Percentiles rank a stretch among this genome's conserved stretches.
Conservation (phyloP, 192 early-diverging fungal species). For the Coemansia sp. region DNA sequence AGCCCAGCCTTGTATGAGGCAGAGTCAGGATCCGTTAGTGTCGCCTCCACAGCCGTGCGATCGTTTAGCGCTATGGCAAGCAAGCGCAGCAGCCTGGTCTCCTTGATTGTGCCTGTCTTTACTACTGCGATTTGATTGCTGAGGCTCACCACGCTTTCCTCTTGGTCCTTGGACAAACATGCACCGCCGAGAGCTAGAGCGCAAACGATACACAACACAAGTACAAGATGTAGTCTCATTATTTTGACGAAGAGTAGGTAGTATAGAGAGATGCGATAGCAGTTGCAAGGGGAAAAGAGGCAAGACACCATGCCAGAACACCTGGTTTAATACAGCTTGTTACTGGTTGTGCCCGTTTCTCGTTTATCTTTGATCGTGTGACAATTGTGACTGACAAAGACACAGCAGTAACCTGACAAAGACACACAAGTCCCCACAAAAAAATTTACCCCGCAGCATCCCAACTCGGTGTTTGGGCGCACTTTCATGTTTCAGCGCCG, state of each 20-base stretch:
- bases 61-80: conserved; percentile 36
- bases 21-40: conserved; percentile 38
- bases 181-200: neutral
- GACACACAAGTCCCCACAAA: neutral
- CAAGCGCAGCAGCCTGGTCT: conserved; percentile 24
- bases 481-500: neutral
- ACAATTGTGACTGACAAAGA: conserved; percentile 1
- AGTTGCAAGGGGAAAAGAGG: neutral
- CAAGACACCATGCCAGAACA: neutral
- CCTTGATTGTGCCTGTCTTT: conserved; percentile 15
- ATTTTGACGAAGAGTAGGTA: too few species aligned
- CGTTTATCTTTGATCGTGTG: neutral
- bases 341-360: neutral
- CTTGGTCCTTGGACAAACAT: conserved; percentile 22
- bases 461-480: too few species aligned
- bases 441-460: neutral
- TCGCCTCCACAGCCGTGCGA: conserved; percentile 38
- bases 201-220: neutral
- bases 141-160: conserved; percentile 8
- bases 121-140: conserved; percentile 12
- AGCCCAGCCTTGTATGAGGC: conserved; percentile 32
- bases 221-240: neutral
- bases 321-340: neutral
- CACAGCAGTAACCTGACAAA: neutral
- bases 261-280: neutral